These are phyloP conservation scores for Phytophthora foliorum DNA, from an alignment of 352 stramenopile genomes.

Conservation along the genomic window DNA sequence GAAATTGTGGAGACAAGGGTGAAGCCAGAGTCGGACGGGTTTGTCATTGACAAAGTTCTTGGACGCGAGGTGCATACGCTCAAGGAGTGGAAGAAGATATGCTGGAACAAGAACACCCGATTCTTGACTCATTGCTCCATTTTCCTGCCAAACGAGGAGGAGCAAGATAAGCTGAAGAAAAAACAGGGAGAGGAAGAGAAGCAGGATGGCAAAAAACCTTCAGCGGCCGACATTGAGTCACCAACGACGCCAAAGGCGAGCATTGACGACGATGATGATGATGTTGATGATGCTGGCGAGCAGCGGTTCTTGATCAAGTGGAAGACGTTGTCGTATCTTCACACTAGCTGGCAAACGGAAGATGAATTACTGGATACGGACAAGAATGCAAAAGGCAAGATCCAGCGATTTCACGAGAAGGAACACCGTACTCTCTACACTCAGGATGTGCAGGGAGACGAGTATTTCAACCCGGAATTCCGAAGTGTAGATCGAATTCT, in stretches of 20 bases:
- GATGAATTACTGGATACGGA: slow-evolving; percentile 84
- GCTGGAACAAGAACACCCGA: slow-evolving; percentile 74
- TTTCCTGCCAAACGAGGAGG: slow-evolving; percentile 74
- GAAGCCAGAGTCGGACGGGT: slow-evolving; percentile 65
- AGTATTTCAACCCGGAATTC: slow-evolving; percentile 94
- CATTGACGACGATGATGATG: slow-evolving; percentile 34
- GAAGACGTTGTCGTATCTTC: slow-evolving; percentile 91
- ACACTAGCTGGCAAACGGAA: slow-evolving; percentile 93
- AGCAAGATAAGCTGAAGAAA: slow-evolving; percentile 24
- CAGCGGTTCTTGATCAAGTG: slow-evolving; percentile 93
- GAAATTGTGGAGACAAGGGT: slow-evolving; percentile 33
- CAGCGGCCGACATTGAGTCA: not conserved
- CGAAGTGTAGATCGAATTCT: slow-evolving; percentile 91
- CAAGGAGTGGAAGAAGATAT: slow-evolving; percentile 85
- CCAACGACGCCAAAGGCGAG: slow-evolving; percentile 6
- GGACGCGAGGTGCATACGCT: slow-evolving; percentile 80
- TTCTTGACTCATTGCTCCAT: slow-evolving; percentile 87
- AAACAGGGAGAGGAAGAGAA: slow-evolving; percentile 21
- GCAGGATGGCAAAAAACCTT: slow-evolving; percentile 8
- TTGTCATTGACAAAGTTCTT: slow-evolving; percentile 89
- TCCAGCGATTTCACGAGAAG: slow-evolving; percentile 90
- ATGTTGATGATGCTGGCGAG: slow-evolving; percentile 57
- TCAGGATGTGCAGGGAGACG: slow-evolving; percentile 74
- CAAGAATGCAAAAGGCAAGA: slow-evolving; percentile 88
- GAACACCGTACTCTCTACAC: slow-evolving; percentile 58